These are phyloP conservation scores for Paramyrothecium sp. DNA, from an alignment of 2,329 filamentous ascomycete species.

Conservation along the genomic window DNA sequence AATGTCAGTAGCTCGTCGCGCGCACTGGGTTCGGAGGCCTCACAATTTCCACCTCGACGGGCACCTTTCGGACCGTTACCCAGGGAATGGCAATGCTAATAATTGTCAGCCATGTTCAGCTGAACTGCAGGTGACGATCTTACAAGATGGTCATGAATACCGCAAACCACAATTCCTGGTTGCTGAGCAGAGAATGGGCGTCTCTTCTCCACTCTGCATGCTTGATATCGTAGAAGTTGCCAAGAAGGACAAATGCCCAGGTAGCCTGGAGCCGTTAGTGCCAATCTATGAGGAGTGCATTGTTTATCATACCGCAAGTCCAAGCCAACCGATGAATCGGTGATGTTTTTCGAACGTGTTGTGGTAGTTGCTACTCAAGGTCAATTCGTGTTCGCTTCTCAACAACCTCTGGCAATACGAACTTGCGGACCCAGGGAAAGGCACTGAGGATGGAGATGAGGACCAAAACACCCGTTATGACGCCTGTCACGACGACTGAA, in stretches of 20 bases:
- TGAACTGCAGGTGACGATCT: constrained; percentile 4
- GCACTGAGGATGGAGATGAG: constrained; percentile 36
- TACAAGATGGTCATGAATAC: constrained; percentile 39
- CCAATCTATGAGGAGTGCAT: background rate
- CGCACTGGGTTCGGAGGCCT: background rate
- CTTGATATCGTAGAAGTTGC: constrained; percentile 35
- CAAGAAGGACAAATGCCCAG: constrained; percentile 36
- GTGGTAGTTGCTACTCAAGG: constrained; percentile 31
- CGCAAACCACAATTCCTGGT: constrained; percentile 39
- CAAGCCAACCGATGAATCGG: constrained; percentile 40
- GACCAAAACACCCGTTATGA: constrained; percentile 34
- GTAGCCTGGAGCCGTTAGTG: constrained; percentile 23
- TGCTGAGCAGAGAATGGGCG: constrained; percentile 29
- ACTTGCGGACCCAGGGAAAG: constrained; percentile 40
- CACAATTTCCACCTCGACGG: constrained; percentile 37
- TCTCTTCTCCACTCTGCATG: constrained; percentile 29
- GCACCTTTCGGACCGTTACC: constrained; percentile 35
- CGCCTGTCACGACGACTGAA: constrained; percentile 33
- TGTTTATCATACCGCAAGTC: constrained; percentile 27
- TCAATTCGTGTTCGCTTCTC: background rate
- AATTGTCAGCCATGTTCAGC: constrained; percentile 11
- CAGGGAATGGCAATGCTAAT: constrained; percentile 36
- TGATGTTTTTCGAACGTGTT: constrained; percentile 40
- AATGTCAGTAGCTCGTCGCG: background rate
- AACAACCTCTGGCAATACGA: constrained; percentile 12